phyloP scores from a whole-genome alignment of 2,329 filamentous ascomycete species.

The Teratosphaeriaceae sp. region DNA sequence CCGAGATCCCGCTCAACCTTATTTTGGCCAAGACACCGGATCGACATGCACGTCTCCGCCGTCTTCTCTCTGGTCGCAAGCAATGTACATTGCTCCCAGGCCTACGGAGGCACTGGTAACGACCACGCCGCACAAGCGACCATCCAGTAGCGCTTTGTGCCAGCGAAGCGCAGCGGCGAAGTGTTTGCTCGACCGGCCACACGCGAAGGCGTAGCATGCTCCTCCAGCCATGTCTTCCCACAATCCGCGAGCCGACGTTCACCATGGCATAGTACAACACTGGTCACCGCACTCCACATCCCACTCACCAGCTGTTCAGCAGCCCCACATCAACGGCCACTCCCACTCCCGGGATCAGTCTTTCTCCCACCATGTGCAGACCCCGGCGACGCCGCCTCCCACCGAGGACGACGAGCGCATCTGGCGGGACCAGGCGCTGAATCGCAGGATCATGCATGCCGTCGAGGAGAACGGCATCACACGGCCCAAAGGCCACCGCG shows the following conservation, averaged over 20 bases:
- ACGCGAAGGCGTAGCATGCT: no score
- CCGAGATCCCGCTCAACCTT: neutral
- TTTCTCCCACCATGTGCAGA: slow-evolving; percentile 7
- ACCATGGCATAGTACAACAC: slow-evolving; percentile 24
- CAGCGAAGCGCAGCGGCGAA: no score
- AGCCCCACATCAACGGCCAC: slow-evolving; percentile 4
- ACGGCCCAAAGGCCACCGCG: slow-evolving; percentile 54
- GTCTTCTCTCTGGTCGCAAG: no score
- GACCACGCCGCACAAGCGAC: no score
- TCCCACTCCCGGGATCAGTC: neutral
- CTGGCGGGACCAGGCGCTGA: slow-evolving; percentile 33
- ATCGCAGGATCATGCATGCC: slow-evolving; percentile 46
- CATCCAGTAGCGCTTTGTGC: no score
- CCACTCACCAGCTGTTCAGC: slow-evolving; percentile 7
- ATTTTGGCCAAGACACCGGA: no score
- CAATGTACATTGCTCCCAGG: no score
- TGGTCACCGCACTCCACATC: slow-evolving; percentile 20
- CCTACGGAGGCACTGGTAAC: no score
- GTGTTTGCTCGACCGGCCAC: no score
- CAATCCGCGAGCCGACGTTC: slow-evolving; percentile 18
- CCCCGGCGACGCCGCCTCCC: slow-evolving; percentile 32
- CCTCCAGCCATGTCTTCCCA: slow-evolving; percentile 12
- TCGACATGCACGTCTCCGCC: no score
- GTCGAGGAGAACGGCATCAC: slow-evolving; percentile 62
- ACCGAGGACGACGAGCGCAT: slow-evolving; percentile 43